These are phyloP conservation scores for Debaryomycetaceae sp. DNA, from an alignment of 1,139 yeast species.

Conservation along the genomic window DNA sequence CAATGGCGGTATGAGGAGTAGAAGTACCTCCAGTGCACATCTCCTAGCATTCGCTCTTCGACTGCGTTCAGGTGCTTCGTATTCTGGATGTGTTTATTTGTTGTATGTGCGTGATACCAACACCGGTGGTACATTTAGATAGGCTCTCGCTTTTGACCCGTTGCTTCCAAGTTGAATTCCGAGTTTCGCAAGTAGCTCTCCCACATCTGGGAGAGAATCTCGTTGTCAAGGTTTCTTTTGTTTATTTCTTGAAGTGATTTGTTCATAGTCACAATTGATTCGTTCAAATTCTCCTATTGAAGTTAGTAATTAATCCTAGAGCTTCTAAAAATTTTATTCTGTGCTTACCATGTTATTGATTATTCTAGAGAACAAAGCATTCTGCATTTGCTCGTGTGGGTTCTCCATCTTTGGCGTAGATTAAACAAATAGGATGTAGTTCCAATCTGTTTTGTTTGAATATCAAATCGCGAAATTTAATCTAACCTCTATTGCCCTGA, in stretches of 20 bases:
- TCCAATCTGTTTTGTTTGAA: no score
- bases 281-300: conserved; percentile 61
- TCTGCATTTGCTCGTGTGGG: conserved; percentile 86
- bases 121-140: conserved; percentile 15
- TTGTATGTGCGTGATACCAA: no score
- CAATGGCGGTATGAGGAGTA: no score
- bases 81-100: no score
- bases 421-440: no score
- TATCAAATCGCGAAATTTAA: no score
- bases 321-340: neutral
- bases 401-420: conserved; percentile 56
- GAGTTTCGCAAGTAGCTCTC: conserved; percentile 71
- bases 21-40: no score
- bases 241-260: conserved; percentile 58
- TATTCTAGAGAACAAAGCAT: conserved; percentile 71
- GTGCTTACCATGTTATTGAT: conserved; percentile 67
- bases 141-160: conserved; percentile 62
- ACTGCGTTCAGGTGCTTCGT: no score
- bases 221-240: conserved; percentile 66
- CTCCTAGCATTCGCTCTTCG: no score
- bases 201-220: conserved; percentile 78
- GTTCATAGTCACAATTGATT: conserved; percentile 65
- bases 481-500: no score
- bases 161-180: conserved; percentile 68
- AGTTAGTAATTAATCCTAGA: conserved; percentile 5